Base-by-base conservation (phyloP, 208 protist genomes). In the Crithidia sp. region DNA sequence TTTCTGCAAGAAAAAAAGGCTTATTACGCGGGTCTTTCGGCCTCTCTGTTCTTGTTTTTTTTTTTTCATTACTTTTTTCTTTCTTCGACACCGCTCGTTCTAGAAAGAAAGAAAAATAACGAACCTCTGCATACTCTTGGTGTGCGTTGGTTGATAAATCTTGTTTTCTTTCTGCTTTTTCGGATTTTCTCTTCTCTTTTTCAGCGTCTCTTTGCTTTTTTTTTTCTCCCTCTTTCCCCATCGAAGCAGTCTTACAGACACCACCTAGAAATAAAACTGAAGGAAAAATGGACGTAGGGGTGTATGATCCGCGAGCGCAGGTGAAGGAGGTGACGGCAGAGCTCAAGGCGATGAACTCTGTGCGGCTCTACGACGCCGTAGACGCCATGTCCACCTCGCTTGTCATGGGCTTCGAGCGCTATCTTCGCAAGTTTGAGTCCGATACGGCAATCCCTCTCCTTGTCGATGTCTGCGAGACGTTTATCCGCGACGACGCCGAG, bases 331-430 rank as follows among this genome's bases (percentile, higher is more conserved):
- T 91, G 55, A 47, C 77, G 61, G 45, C 50, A 12, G 47, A 77
- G 39, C 64, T 85, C 45, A 79, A 79, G 45, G 79, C 67, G 53
- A 83, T 84, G 59, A 74, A 91, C 41, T 44, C 75, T 2, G 59
- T 72, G 2, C 66, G 69, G 4, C 83, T 94, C n/a, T 82, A 85
- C 60, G 84, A 86, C 16, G 70, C 79, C 3, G 69, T 97, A 2
- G 77, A 81, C 12, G 71, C 13, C 2, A 80, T 97, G 53, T 89
- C 84, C 58, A 85, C 86, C 37, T 89, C 87, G 2, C 85, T 97
- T 5, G 87, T 95, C 0, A 97, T 97, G 90, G 93, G 93, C 10
- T 74, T 86, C 7, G 93, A 97, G 71, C 16, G 40, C 40, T 97
- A 97, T 65, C 64, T 97, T 55, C 86, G 90, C 43, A 79, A 76